These are phyloP conservation scores for Citrus glauca DNA, from an alignment of 345 rosid species.

Conservation along the genomic window DNA sequence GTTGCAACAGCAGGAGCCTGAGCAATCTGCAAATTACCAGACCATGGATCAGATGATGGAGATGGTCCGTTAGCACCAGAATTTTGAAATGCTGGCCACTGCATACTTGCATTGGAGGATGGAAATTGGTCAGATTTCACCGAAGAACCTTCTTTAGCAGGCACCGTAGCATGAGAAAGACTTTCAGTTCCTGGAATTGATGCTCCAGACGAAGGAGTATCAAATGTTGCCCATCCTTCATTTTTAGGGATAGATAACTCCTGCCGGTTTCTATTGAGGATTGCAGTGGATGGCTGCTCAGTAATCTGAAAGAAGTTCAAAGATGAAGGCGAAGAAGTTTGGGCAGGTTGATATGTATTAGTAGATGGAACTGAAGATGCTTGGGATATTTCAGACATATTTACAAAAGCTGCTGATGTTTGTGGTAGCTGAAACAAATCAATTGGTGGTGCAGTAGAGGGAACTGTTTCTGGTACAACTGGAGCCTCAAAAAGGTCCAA, in stretches of 20 bases:
- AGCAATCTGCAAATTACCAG: slow-evolving; percentile 32
- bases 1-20: slow-evolving; percentile 27
- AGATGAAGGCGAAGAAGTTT: slow-evolving; percentile 32
- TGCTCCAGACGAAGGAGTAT: slow-evolving; percentile 42
- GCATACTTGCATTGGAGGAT: slow-evolving; percentile 35
- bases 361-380: slow-evolving; percentile 27
- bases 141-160: slow-evolving; percentile 28
- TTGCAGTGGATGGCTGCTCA: slow-evolving; percentile 41
- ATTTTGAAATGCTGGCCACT: slow-evolving; percentile 51
- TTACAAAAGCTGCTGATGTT: slow-evolving; percentile 37
- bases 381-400: slow-evolving; percentile 31
- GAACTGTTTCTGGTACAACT: slow-evolving; percentile 28
- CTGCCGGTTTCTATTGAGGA: slow-evolving; percentile 17
- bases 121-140: slow-evolving; percentile 38
- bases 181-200: slow-evolving; percentile 27
- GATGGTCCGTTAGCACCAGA: slow-evolving; percentile 31
- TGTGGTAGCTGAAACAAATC: slow-evolving; percentile 65
- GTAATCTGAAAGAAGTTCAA: slow-evolving; percentile 46
- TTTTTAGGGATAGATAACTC: slow-evolving; percentile 43
- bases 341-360: slow-evolving; percentile 42
- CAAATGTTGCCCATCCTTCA: slow-evolving; percentile 97
- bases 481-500: slow-evolving; percentile 40
- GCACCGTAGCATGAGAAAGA: slow-evolving; percentile 23
- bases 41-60: slow-evolving; percentile 50
- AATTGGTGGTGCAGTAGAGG: slow-evolving; percentile 43